Evolutionary conservation across 2,329 filamentous ascomycete genomes (phyloP).

Genomic region (Fusarium veterinarium): DNA sequence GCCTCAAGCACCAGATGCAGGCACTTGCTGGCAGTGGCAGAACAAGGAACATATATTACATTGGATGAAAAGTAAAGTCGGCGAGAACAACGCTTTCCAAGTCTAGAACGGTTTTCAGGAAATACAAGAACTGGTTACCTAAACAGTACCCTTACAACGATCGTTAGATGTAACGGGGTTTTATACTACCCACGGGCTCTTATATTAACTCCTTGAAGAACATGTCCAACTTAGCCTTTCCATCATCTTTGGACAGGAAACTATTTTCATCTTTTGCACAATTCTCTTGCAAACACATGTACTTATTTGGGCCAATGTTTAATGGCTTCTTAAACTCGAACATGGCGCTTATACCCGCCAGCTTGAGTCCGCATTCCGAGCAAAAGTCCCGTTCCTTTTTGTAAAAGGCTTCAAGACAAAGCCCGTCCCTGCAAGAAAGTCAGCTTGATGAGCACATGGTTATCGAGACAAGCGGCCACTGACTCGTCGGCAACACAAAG

Average conservation of each 20-base stretch:
- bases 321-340: background rate
- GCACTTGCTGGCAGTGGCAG: no score
- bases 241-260: fast-evolving
- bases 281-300: background rate
- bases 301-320: fast-evolving
- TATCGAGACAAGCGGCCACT: background rate
- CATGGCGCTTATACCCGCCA: background rate
- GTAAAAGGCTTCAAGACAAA: background rate
- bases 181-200: no score
- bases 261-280: background rate
- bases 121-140: no score
- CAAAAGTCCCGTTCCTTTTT: background rate
- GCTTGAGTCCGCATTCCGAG: background rate
- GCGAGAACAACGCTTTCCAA: no score
- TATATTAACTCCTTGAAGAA: no score
- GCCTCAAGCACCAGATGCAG: no score
- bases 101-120: no score
- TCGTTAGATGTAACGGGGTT: no score
- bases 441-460: background rate
- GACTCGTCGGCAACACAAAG: background rate
- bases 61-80: no score
- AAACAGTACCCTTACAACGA: no score
- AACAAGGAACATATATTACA: no score
- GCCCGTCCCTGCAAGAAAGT: background rate
- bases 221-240: background rate